Evolutionary conservation across 768 basidiomycete species (phyloP).

Genomic region (Clitopilus hobsonii): DNA sequence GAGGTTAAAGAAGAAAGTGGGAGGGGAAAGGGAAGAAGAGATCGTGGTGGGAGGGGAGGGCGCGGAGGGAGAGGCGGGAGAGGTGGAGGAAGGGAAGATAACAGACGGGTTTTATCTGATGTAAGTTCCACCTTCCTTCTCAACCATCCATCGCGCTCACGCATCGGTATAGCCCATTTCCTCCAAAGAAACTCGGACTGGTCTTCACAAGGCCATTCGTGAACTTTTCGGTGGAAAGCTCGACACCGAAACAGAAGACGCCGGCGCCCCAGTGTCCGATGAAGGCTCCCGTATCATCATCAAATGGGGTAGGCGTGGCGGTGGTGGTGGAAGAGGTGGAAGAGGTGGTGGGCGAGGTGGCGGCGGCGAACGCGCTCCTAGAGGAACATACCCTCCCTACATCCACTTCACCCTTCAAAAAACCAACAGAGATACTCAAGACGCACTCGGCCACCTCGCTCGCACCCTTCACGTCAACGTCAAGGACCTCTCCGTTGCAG

Average conservation of each 20-base stretch:
- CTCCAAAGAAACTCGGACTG: constrained; percentile 76
- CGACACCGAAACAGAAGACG: constrained; percentile 73
- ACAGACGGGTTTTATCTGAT: constrained; percentile 74
- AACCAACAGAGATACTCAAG: constrained; percentile 96
- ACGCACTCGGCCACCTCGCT: constrained; percentile 78
- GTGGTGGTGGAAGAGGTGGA: constrained; percentile 44
- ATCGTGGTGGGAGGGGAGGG: constrained; percentile 39
- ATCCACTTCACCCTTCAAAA: constrained; percentile 97
- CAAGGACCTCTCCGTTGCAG: constrained; percentile 86
- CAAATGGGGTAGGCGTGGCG: constrained; percentile 63
- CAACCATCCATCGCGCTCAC: constrained; percentile 7
- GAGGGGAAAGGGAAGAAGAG: constrained; percentile 31
- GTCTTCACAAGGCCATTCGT: constrained; percentile 77
- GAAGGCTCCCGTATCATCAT: constrained; percentile 77
- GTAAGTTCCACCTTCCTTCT: constrained; percentile 41
- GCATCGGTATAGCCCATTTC: constrained; percentile 61
- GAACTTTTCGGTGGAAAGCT: constrained; percentile 80
- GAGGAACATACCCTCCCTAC: constrained; percentile 75
- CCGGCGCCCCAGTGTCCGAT: constrained; percentile 40
- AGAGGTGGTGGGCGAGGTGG: constrained; percentile 23
- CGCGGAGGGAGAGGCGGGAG: constrained; percentile 44
- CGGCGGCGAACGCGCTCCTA: constrained; percentile 40
- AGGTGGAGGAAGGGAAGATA: constrained; percentile 52
- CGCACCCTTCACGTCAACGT: constrained; percentile 70
- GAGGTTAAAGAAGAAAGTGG: constrained; percentile 22